Conservation (phyloP, 768 basidiomycete species). For the Tricholoma furcatifolium region DNA sequence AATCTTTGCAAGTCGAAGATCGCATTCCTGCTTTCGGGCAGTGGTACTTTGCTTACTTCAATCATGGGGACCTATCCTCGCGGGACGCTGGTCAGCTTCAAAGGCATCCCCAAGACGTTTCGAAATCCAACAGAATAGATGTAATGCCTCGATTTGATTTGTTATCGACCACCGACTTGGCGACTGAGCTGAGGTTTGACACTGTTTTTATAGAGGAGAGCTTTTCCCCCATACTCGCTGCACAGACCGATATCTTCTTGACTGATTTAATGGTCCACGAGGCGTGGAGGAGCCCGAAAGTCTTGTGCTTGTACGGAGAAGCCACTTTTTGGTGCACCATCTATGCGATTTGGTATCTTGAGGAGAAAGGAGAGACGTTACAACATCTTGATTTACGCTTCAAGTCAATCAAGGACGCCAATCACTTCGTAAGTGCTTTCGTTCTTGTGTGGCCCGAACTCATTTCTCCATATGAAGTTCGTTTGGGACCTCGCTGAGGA, state of each 20-base stretch:
- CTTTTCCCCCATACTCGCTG: not conserved
- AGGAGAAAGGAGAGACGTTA: not conserved
- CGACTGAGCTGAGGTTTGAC: not conserved
- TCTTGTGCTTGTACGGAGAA: constrained; percentile 4
- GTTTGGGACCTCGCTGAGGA: constrained; percentile 3
- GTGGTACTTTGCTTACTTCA: not conserved
- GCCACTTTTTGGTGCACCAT: not conserved
- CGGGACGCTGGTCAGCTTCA: not conserved
- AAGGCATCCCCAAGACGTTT: not conserved
- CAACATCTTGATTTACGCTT: not conserved
- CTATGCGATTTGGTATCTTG: constrained; percentile 1
- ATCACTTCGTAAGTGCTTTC: constrained; percentile 6
- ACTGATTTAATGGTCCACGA: not conserved
- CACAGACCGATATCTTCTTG: not conserved
- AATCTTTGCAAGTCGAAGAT: not conserved
- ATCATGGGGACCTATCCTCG: not conserved
- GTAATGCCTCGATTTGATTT: constrained; percentile 1
- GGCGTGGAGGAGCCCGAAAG: not conserved
- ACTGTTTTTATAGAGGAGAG: not conserved
- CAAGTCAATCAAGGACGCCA: constrained; percentile 2
- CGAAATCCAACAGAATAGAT: not conserved
- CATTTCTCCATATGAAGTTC: not conserved
- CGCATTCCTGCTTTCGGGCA: not conserved
- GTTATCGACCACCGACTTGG: no score
- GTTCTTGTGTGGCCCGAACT: not conserved